Evolutionary conservation across 495 filamentous ascomycete species (phyloP), one percentile per base, ranked within the genome.

Genomic region (Podospora bellae-mahoneyi): DNA sequence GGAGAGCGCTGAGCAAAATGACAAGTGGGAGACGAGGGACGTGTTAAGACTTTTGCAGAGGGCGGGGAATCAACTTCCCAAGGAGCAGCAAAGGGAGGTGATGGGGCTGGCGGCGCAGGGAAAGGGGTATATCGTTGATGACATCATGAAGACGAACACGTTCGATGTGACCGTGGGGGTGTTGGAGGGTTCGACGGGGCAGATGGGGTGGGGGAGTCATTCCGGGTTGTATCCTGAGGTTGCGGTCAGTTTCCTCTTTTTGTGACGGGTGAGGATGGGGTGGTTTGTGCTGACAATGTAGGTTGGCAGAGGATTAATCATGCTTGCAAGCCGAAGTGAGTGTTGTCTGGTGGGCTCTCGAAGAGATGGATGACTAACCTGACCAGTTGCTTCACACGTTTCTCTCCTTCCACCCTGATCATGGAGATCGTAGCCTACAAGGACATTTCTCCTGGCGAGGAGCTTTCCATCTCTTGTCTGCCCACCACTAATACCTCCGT

Each of bases 301-400:
- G 27, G 26, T 2, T 53, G 44, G 39, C 62, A 78, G 76, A 74
- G 76, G 28, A 15, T 78, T 27, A 78, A 78, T 58, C 76, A 78
- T 54, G 75, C 72, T 4, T 78, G 76, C 57, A 73, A 71, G 54
- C 76, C 76, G 57, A 78, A 78, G 76, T 78, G 68, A 27, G 73
- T 60, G 10, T 5, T 4, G 6, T 13, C 23, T 58, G 18, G 23
- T 23, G 23, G 1, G 1, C 1, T 32, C 19, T 16, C 19, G 1
- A 19, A 4, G 2, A 3, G 10, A 28, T 27, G 28, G 7, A 57
- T 16, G 53, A 15, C 18, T 44, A 10, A 28, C 19, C 34, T 72
- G 65, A n/a, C 10, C 61, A 70, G 64, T 70, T 71, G 18, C 15
- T 28, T 56, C 44, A 74, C 60, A 19, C 75, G 74, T 3, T 76